Base-by-base conservation (phyloP, 352 stramenopile genomes). In the Phytophthora fragariae region DNA sequence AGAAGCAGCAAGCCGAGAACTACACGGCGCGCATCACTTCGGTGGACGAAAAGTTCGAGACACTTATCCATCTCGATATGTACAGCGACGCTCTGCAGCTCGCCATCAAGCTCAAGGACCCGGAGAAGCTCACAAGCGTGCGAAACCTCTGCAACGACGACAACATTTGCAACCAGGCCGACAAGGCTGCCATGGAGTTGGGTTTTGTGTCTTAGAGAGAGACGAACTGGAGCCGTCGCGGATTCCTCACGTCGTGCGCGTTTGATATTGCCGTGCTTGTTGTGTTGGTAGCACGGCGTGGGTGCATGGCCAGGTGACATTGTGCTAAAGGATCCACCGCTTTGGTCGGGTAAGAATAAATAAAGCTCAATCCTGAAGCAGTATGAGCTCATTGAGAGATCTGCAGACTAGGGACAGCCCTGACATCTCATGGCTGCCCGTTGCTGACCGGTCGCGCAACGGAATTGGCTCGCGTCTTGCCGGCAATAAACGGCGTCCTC, bases 31-130 rank as follows among this genome's bases (percentile, higher is more conserved):
- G 89, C 12, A 95, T 95, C 63, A 95, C 89, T 39, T 80, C 86
- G 0, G 83, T 90, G 50, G 89, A 95, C 65, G 89, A 95, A 72
- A 95, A 95, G 75, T 95, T 95, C 55, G 89, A 95, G 73, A 95
- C 89, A n/a, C 75, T 95, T 10, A 89, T 95, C 57, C 89, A 94
- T 54, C 69, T 95, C 49, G 85, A 94, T 55, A 91, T 95, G 89
- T 95, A 93, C 75, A 75, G 79, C 53, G 89, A 93, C 68, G 89
- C 89, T 35, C 71, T 95, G 58, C 85, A 93, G 61, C 70, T 95
- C n/a, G 84, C 89, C 27, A 92, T 95, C 77, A 92, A 92, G 73
- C 77, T 91, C 31, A 95, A 95, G 70, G 89, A 95, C 62, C 89
- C 89, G 0, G 89, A 95, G 71, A 95, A 95, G 76, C 87, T 95